Evolutionary conservation across 768 basidiomycete species (phyloP).

Genomic region (Rhizopogon roseolus): DNA sequence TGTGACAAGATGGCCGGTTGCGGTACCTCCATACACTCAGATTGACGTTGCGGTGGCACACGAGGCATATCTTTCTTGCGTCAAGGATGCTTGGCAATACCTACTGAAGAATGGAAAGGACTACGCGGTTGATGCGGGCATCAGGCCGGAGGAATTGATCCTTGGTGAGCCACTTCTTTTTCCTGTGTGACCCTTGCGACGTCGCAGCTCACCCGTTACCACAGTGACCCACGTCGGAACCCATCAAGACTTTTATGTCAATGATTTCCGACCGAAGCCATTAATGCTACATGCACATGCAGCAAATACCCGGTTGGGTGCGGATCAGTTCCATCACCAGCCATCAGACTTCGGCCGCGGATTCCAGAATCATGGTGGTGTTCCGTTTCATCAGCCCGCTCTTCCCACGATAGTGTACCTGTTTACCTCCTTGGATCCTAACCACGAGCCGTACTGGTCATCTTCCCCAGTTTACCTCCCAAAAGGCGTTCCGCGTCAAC

Average conservation of each 20-base stretch:
- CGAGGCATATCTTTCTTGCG: conserved; percentile 17
- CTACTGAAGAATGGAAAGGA: conserved; percentile 28
- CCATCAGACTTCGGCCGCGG: conserved; percentile 6
- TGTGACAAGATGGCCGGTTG: conserved; percentile 37
- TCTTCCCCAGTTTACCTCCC: conserved; percentile 25
- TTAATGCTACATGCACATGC: conserved; percentile 6
- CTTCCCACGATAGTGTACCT: conserved; percentile 38
- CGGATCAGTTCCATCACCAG: conserved; percentile 10
- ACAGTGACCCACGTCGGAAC: conserved; percentile 38
- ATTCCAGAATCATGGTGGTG: conserved; percentile 6
- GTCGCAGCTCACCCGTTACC: background rate
- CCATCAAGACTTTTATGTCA: conserved; percentile 35
- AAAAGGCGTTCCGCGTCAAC: conserved; percentile 11
- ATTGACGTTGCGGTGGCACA: conserved; percentile 36
- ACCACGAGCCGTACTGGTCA: conserved; percentile 35
- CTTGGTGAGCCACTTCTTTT: conserved; percentile 27
- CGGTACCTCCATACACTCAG: conserved; percentile 32
- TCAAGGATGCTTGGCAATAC: conserved; percentile 35
- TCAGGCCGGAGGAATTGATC: conserved; percentile 38
- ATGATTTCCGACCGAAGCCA: conserved; percentile 25
- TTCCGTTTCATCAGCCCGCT: conserved; percentile 16
- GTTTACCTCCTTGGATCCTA: conserved; percentile 32
- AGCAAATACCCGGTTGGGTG: conserved; percentile 2
- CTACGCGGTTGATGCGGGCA: conserved; percentile 25
- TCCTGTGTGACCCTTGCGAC: background rate